Base-by-base conservation (phyloP, 495 filamentous ascomycete species). In the Choiromyces venosus region DNA sequence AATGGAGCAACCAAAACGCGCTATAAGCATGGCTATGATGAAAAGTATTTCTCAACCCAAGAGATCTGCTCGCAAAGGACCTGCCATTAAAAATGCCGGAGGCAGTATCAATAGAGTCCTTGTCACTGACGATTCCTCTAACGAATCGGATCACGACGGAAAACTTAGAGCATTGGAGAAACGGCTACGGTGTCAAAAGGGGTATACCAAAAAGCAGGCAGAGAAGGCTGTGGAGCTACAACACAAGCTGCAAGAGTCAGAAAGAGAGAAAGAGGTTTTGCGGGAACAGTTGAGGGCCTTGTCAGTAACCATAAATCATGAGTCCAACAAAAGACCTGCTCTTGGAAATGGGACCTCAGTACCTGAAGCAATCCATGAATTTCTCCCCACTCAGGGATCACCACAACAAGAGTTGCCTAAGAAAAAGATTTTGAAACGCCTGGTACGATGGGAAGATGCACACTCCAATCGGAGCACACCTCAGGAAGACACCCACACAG, bases 11-110 rank as follows among this genome's bases (percentile, higher is more conserved):
- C 52, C 25, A 29, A 61, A 61, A 16, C 52, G 5, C 25, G 10
- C 29, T 61, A 4, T 29, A 16, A 61, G 52, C 25, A 61, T 61
- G 12, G 7, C 25, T 61, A 14, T 12, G 12, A 18, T 29, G 25
- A 61, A 25, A 19, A 46, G 64, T 65, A 36, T 66, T 40, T 29
- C 61, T 67, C 66, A 61, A 33, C 52, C 56, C 35, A 77, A 72
- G 69, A 77, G 38, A 66, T 33, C 33, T 39, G 66, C 68, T 29
- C 74, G 74, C 9, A 69, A 65, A 69, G 77, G 77, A 1, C 77
- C 77, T 67, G 77, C 76, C 68, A 69, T 79, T 29, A 79, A 79
- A 73, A 65, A 69, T 56, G 77, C 77, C 2, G 68, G 73, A 52
- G 52, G 37, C 36, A 44, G 39, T 46, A 70, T 67, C 40, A 52